A percentile compares a stretch with the other conserved stretches of the same genome.
Evolutionary conservation across 352 stramenopile genomes (phyloP).

Genomic region (Globisporangium nagaii): DNA sequence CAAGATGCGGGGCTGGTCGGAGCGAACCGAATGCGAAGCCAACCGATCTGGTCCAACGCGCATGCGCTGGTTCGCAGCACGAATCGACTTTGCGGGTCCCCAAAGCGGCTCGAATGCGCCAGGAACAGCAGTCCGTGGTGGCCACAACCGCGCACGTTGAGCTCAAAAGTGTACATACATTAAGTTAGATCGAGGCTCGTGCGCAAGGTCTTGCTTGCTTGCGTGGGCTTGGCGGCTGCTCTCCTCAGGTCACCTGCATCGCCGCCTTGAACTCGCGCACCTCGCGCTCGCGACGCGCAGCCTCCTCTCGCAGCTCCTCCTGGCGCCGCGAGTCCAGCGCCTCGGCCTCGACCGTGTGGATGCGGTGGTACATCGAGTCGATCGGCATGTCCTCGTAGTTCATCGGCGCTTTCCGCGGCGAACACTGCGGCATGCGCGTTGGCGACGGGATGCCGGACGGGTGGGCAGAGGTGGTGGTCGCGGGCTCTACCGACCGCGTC

Average conservation of each 20-base stretch:
- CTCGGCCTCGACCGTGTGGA: conserved; percentile 49
- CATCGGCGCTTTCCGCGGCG: conserved; percentile 16
- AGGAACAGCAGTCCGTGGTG: too few relatives aligned
- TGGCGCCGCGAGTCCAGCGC: conserved; percentile 36
- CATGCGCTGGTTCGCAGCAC: too few relatives aligned
- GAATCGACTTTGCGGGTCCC: too few relatives aligned
- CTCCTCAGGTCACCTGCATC: conserved; percentile 16
- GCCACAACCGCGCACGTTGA: too few relatives aligned
- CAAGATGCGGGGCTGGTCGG: too few relatives aligned
- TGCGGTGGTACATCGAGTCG: conserved; percentile 69
- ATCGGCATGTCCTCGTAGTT: conserved; percentile 65
- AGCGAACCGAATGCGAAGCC: too few relatives aligned
- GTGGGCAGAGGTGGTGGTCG: neutral
- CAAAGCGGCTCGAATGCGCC: too few relatives aligned
- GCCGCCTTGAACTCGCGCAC: conserved; percentile 57
- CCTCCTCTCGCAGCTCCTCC: conserved; percentile 38
- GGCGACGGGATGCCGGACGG: neutral
- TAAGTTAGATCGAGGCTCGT: neutral
- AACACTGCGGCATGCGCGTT: neutral
- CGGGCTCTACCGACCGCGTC: neutral
- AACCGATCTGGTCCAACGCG: too few relatives aligned
- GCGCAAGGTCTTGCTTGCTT: neutral
- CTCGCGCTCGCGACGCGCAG: conserved; percentile 44
- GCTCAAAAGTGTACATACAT: neutral
- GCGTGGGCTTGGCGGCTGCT: neutral